phyloP scores from a whole-genome alignment of 1,284 basidiomycete species.

The Phlebopus sp. region DNA sequence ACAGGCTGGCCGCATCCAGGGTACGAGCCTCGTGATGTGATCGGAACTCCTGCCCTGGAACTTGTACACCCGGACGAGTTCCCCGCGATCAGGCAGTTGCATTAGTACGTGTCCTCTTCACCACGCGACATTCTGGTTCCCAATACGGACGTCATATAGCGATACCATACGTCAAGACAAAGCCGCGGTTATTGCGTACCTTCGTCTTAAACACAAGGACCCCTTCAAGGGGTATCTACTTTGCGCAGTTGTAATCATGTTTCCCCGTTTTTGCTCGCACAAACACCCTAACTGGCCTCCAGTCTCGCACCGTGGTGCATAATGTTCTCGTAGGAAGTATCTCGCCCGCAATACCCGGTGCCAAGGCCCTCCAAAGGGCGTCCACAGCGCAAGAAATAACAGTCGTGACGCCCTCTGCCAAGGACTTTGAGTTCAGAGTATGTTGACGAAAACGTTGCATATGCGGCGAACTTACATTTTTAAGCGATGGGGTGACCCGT shows the following conservation, averaged over 20 bases:
- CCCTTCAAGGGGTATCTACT: constrained; percentile 68
- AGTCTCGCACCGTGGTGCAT: constrained; percentile 63
- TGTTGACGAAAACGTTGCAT: constrained; percentile 25
- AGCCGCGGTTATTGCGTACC: constrained; percentile 69
- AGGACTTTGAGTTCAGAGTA: constrained; percentile 68
- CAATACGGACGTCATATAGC: constrained; percentile 32
- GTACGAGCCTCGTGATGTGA: constrained; percentile 66
- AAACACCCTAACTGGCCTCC: constrained; percentile 10
- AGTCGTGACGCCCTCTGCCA: constrained; percentile 62
- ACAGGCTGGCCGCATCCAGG: constrained; percentile 38
- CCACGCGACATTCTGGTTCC: background rate
- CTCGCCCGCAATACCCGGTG: constrained; percentile 66
- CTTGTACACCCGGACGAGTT: constrained; percentile 77
- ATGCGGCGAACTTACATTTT: constrained; percentile 10
- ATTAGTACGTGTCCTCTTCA: constrained; percentile 49
- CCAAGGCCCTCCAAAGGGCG: constrained; percentile 70
- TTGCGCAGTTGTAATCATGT: constrained; percentile 60
- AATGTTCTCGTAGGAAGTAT: constrained; percentile 73
- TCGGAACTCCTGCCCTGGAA: constrained; percentile 61
- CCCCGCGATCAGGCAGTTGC: constrained; percentile 55
- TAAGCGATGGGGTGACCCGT: constrained; percentile 72
- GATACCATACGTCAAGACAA: constrained; percentile 74
- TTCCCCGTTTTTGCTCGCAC: constrained; percentile 3
- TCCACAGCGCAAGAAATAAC: constrained; percentile 77
- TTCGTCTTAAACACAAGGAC: constrained; percentile 72